Evolutionary conservation across 345 rosid genomes (phyloP).

Genomic region (Heritiera fomes): DNA sequence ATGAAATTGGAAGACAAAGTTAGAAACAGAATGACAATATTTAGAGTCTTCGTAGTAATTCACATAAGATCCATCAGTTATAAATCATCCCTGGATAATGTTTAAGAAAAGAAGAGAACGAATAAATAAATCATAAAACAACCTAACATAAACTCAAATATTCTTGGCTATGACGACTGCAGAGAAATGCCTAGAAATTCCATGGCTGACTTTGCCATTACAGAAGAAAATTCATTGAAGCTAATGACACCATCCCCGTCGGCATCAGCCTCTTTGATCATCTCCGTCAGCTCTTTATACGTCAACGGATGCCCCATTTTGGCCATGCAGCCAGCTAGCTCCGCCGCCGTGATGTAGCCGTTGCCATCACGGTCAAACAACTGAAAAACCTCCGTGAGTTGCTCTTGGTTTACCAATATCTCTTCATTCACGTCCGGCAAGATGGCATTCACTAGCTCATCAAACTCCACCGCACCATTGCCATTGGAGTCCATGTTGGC

Average conservation of each 20-base stretch:
- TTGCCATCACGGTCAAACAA: constrained; percentile 78
- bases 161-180: not conserved
- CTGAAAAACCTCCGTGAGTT: constrained; percentile 56
- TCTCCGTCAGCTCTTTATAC: constrained; percentile 65
- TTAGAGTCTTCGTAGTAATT: not conserved
- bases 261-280: constrained; percentile 77
- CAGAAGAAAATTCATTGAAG: constrained; percentile 68
- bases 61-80: not conserved
- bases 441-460: constrained; percentile 65
- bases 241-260: constrained; percentile 82
- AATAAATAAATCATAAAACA: not conserved
- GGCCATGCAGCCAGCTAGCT: constrained; percentile 82
- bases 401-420: constrained; percentile 56
- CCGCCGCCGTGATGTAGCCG: constrained; percentile 76
- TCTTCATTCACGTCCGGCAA: constrained; percentile 58
- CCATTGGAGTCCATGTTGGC: constrained; percentile 81
- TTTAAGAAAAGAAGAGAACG: not conserved
- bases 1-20: not conserved
- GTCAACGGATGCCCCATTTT: constrained; percentile 88
- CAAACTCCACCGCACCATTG: constrained; percentile 75
- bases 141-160: not conserved
- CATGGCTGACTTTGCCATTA: constrained; percentile 68
- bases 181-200: constrained; percentile 47
- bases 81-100: not conserved
- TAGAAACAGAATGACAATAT: not conserved